Evolutionary conservation across 2,329 filamentous ascomycete species (phyloP).

Genomic region (Phialemonium atrogriseum): DNA sequence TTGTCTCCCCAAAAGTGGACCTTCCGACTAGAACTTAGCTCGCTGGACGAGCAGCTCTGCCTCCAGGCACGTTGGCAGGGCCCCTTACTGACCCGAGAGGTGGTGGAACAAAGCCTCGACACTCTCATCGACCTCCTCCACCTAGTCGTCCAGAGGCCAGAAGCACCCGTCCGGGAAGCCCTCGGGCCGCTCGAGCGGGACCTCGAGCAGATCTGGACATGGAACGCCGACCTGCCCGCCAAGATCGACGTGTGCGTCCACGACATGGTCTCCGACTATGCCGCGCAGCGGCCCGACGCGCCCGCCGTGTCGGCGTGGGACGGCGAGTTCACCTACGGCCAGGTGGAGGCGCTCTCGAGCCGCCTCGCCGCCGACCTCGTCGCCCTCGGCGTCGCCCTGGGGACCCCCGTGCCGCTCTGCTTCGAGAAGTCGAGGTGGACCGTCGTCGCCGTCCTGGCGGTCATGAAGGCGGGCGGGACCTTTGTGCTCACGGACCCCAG

Average conservation of each 20-base stretch:
- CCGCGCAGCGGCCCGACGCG: slow-evolving; percentile 25
- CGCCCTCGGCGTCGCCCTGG: slow-evolving; percentile 24
- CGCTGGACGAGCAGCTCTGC: too few species aligned
- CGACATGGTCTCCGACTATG: slow-evolving; percentile 32
- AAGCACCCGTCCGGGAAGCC: slow-evolving; percentile 20
- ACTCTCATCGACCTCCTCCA: slow-evolving; percentile 31
- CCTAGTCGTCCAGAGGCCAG: slow-evolving; percentile 20
- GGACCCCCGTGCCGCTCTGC: slow-evolving; percentile 29
- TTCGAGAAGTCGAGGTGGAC: slow-evolving; percentile 20
- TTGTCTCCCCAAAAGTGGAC: too few species aligned
- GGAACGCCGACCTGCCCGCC: slow-evolving; percentile 25
- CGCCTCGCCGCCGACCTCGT: slow-evolving; percentile 29
- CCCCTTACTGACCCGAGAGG: too few species aligned
- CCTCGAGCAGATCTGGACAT: slow-evolving; percentile 34
- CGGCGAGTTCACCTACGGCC: slow-evolving; percentile 35
- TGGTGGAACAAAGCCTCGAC: slow-evolving; percentile 30
- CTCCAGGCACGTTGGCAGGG: too few species aligned
- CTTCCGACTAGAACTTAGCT: too few species aligned
- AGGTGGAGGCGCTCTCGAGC: slow-evolving; percentile 33
- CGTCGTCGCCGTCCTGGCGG: slow-evolving; percentile 14
- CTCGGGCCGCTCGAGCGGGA: slow-evolving; percentile 26
- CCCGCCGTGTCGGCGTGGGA: slow-evolving; percentile 42
- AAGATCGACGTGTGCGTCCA: slow-evolving; percentile 36
- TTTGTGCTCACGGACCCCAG: slow-evolving; percentile 16
- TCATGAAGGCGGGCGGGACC: slow-evolving; percentile 15